A percentile compares a stretch with the other conserved stretches of the same genome.
phyloP scores from a whole-genome alignment of 164 flowering plant genomes.

The Magnolia kwangsiensis region DNA sequence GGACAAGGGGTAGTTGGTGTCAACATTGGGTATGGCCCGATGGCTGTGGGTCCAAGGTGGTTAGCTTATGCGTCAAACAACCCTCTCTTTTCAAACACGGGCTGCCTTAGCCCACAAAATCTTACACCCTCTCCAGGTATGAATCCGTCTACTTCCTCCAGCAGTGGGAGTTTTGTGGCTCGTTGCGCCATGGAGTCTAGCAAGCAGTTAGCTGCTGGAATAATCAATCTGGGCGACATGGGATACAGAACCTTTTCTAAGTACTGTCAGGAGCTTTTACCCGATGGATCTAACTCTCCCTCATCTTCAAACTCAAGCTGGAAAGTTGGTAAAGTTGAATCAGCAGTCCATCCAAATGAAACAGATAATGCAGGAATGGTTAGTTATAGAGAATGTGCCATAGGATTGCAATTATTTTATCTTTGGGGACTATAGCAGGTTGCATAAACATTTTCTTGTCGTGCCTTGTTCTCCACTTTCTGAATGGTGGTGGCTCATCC shows the following conservation, averaged over 20 bases:
- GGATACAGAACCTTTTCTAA: conserved; percentile 87
- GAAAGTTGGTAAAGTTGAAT: conserved; percentile 56
- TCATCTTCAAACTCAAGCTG: conserved; percentile 63
- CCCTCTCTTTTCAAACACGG: conserved; percentile 57
- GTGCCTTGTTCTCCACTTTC: too few relatives aligned
- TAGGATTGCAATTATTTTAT: neutral
- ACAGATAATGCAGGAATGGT: conserved; percentile 80
- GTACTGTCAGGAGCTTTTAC: conserved; percentile 76
- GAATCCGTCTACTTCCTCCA: conserved; percentile 91
- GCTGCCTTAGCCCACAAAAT: conserved; percentile 83
- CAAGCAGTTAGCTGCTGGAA: conserved; percentile 82
- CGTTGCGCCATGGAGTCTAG: conserved; percentile 96
- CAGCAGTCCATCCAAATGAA: conserved; percentile 51
- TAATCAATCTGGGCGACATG: conserved; percentile 82
- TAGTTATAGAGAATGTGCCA: conserved; percentile 18
- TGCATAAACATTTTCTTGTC: too few relatives aligned
- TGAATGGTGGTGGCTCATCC: too few relatives aligned
- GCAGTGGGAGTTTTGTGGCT: conserved; percentile 71
- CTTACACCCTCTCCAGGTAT: conserved; percentile 81
- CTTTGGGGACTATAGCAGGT: too few relatives aligned
- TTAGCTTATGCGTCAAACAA: conserved; percentile 90
- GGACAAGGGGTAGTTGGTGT: conserved; percentile 64
- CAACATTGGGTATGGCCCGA: conserved; percentile 90
- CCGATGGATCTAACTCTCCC: conserved; percentile 84
- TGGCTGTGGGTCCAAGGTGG: conserved; percentile 97